These are phyloP conservation scores for Kurtzmaniella natalensis DNA, from an alignment of 1,139 yeast genomes.

Conservation along the genomic window DNA sequence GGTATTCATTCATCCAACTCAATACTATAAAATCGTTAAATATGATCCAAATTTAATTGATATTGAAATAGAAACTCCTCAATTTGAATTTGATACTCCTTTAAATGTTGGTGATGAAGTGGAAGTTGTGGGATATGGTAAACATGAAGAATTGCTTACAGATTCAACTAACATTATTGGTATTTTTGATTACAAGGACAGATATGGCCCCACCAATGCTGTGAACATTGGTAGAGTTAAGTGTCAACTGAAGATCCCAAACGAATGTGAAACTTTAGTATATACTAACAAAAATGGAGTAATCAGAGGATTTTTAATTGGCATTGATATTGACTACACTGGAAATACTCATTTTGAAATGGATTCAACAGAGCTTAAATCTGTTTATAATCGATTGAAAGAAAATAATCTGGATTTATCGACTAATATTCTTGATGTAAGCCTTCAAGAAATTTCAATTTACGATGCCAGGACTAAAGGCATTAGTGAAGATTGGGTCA, in stretches of 20 bases:
- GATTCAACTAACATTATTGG: too few species aligned
- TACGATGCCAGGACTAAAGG: constrained; percentile 81
- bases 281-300: constrained; percentile 45
- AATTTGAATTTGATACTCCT: constrained; percentile 46
- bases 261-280: too few species aligned
- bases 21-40: constrained; percentile 77
- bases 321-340: too few species aligned
- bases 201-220: too few species aligned
- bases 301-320: constrained; percentile 53
- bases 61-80: constrained; percentile 54
- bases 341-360: too few species aligned
- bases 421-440: constrained; percentile 66
- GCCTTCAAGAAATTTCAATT: constrained; percentile 63
- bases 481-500: constrained; percentile 80
- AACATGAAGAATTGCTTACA: background rate
- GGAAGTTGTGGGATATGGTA: constrained; percentile 72
- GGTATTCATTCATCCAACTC: constrained; percentile 82
- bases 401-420: background rate
- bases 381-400: background rate
- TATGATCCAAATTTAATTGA: constrained; percentile 66
- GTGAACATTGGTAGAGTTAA: too few species aligned
- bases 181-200: too few species aligned
- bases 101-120: constrained; percentile 73
- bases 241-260: too few species aligned
- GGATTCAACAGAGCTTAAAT: background rate